Evolutionary conservation across 768 basidiomycete species (phyloP).

Genomic region (Clitopilus hobsonii): DNA sequence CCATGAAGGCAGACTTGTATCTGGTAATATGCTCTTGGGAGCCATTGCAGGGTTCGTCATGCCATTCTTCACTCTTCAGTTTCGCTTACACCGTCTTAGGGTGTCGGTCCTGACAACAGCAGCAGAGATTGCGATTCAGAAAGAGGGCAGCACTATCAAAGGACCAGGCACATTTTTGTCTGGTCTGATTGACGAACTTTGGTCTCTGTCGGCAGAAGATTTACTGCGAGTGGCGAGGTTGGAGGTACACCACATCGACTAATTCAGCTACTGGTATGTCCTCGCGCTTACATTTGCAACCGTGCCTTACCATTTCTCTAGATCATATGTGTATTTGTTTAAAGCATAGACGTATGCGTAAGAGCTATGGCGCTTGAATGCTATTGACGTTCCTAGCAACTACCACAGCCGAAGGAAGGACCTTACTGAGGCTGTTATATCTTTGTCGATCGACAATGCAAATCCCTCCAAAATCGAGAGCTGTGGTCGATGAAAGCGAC

Average conservation of each 20-base stretch:
- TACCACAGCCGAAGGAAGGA: no score
- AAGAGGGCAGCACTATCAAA: conserved; percentile 33
- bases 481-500: no score
- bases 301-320: no score
- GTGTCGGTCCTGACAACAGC: conserved; percentile 58
- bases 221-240: conserved; percentile 28
- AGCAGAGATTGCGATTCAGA: conserved; percentile 51
- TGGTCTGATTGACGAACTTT: conserved; percentile 58
- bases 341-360: no score
- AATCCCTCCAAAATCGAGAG: no score
- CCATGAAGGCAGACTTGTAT: conserved; percentile 45
- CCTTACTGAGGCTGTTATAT: no score
- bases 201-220: conserved; percentile 26
- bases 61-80: conserved; percentile 3
- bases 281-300: neutral
- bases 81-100: conserved; percentile 23
- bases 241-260: conserved; percentile 13
- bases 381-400: no score
- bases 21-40: conserved; percentile 73
- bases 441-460: no score
- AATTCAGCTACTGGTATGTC: neutral
- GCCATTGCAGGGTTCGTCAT: conserved; percentile 72
- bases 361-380: no score
- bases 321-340: no score
- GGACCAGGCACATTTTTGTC: conserved; percentile 66